Evolutionary conservation across 495 filamentous ascomycete species (phyloP).

Genomic region (Neurospora terricola): DNA sequence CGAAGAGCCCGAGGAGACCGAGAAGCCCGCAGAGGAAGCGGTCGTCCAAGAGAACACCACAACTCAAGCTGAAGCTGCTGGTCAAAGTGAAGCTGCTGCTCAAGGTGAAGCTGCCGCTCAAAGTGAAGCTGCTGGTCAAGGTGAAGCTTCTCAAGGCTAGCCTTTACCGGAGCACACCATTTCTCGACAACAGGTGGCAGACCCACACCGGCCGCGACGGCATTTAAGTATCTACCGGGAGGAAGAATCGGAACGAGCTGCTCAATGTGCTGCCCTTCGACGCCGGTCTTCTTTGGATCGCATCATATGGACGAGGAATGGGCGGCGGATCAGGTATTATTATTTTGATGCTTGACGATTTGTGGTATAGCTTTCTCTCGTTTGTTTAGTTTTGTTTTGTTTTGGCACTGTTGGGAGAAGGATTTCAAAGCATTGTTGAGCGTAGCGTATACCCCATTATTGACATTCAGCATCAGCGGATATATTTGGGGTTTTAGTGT

Average conservation of each 20-base stretch:
- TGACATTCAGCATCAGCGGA: background rate
- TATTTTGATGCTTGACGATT: background rate
- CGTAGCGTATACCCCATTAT: background rate
- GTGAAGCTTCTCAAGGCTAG: background rate
- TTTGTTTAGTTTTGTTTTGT: background rate
- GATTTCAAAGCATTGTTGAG: background rate
- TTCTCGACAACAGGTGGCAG: background rate
- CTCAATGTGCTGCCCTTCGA: background rate
- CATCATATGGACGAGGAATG: background rate
- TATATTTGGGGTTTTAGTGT: background rate
- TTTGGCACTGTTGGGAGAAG: background rate
- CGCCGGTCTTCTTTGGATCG: background rate
- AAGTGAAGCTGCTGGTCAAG: background rate
- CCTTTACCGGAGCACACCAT: background rate
- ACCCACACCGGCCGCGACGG: background rate
- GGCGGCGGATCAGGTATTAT: background rate
- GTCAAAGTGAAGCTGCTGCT: background rate
- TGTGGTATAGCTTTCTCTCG: background rate
- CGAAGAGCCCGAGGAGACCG: background rate
- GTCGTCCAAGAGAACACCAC: background rate
- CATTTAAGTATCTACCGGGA: background rate
- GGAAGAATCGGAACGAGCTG: too few relatives aligned
- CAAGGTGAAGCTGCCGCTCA: background rate
- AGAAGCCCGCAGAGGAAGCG: background rate
- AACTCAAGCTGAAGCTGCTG: background rate